Evolutionary conservation across 2,329 filamentous ascomycete genomes (phyloP), one percentile per base, ranked within the genome.

Genomic region (Fusarium kyushuense): DNA sequence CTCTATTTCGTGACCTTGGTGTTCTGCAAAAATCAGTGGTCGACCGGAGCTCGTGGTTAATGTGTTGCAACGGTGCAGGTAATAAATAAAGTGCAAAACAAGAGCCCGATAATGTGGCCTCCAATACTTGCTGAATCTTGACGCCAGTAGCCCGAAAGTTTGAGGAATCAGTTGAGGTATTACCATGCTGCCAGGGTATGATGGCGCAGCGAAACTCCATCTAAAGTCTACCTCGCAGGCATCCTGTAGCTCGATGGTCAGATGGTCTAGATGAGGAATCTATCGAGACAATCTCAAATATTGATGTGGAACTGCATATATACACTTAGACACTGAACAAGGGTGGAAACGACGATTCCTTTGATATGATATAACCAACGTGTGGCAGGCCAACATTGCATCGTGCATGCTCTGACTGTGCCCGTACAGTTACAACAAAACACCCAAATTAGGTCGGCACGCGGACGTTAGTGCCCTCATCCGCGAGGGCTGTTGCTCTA

Each of bases 181-280:
- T 42, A 23, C 23, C 14, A 42, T 16, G 21, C 58, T 49, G 58
- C 60, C 64, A 64, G 57, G 60, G 55, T 66, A 65, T 35, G 25
- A 69, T 70, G 61, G 71, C 71, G 64, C 71, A 73, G 69, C 40
- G 32, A 23, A 56, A 62, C 60, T 51, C 42, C 65, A 58, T 60
- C 36, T 29, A 36, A 54, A 45, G 33, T 53, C 49, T n/a, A 40
- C 51, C 41, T 67, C 43, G 41, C 40, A 69, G 49, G 47, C 47
- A 49, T 46, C 47, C 47, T 30, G 38, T 49, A 58, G 57, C 63
- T 56, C 42, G 27, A 45, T 30, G 42, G 42, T 29, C 27, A 45
- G 42, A 45, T 30, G 16, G 36, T 29, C 41, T 32, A 38, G 40
- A 60, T 54, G 48, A 55, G 54, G 64, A 67, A 53, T 59, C 48